Conservation (phyloP, 306 rosid species). For the Inga oerstediana region DNA sequence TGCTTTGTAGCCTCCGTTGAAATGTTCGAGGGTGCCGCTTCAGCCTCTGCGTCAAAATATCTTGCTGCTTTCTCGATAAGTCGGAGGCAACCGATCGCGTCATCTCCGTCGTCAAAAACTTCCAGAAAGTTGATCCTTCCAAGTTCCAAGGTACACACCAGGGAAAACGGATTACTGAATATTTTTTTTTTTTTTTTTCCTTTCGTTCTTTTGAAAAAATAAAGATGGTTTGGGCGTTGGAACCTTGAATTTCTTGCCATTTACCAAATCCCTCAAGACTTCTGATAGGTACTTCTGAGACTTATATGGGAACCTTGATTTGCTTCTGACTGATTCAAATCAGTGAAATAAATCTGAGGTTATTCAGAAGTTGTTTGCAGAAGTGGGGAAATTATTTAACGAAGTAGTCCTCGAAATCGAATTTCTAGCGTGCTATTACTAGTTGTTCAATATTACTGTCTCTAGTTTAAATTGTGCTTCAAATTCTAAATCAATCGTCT, state of each 20-base stretch:
- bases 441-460: background rate
- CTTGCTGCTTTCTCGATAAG: constrained; percentile 58
- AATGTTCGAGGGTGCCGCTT: constrained; percentile 71
- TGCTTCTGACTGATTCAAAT: background rate
- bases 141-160: constrained; percentile 70
- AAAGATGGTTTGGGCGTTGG: background rate
- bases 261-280: background rate
- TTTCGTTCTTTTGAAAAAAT: too few species aligned
- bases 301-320: background rate
- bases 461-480: too few species aligned
- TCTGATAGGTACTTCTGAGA: background rate
- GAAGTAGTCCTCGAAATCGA: background rate
- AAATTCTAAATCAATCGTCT: too few species aligned
- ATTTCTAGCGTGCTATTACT: background rate
- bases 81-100: constrained; percentile 94
- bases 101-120: constrained; percentile 81
- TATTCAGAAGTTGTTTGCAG: background rate
- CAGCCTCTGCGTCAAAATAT: constrained; percentile 34
- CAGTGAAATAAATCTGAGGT: too few species aligned
- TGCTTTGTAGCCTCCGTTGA: constrained; percentile 44
- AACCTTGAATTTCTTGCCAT: background rate
- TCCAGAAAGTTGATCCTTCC: constrained; percentile 89
- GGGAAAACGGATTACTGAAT: background rate
- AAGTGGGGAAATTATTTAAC: background rate
- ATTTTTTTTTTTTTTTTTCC: background rate